A percentile compares a stretch with the other conserved stretches of the same genome.
These are phyloP conservation scores for Zea luxurians DNA, from an alignment of 176 grass and related monocot genomes.

Conservation along the genomic window DNA sequence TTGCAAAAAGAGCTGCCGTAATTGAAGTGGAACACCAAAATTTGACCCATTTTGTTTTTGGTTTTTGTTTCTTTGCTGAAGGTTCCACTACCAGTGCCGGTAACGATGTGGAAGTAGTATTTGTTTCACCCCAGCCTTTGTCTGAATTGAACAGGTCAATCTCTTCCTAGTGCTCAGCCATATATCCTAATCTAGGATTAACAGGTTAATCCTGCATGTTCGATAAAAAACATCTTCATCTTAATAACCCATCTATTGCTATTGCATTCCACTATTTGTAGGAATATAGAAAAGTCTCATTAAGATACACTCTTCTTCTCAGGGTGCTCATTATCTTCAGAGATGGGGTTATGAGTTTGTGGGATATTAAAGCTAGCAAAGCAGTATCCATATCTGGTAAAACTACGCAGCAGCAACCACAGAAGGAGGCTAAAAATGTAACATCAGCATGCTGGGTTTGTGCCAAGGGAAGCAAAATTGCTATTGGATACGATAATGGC, in stretches of 20 bases:
- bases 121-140: conserved; percentile 61
- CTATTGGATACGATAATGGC: conserved; percentile 72
- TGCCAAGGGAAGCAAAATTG: conserved; percentile 79
- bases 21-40: neutral
- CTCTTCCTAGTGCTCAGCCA: neutral
- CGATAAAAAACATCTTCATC: neutral
- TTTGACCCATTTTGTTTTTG: neutral
- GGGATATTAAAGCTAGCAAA: conserved; percentile 89
- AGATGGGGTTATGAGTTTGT: conserved; percentile 82
- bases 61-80: conserved; percentile 12
- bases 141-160: conserved; percentile 71
- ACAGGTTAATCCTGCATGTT: neutral
- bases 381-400: conserved; percentile 58
- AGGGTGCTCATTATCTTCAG: conserved; percentile 89
- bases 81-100: conserved; percentile 36
- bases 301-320: conserved; percentile 32
- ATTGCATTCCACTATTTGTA: neutral
- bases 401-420: conserved; percentile 55
- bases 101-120: conserved; percentile 47
- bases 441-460: conserved; percentile 80
- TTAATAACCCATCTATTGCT: conserved; percentile 5
- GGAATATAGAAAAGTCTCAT: conserved; percentile 31
- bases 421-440: conserved; percentile 64
- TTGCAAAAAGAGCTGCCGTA: neutral
- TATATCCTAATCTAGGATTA: conserved; percentile 11